These are phyloP conservation scores for Russula olivacea DNA, from an alignment of 768 basidiomycete species.

Conservation along the genomic window DNA sequence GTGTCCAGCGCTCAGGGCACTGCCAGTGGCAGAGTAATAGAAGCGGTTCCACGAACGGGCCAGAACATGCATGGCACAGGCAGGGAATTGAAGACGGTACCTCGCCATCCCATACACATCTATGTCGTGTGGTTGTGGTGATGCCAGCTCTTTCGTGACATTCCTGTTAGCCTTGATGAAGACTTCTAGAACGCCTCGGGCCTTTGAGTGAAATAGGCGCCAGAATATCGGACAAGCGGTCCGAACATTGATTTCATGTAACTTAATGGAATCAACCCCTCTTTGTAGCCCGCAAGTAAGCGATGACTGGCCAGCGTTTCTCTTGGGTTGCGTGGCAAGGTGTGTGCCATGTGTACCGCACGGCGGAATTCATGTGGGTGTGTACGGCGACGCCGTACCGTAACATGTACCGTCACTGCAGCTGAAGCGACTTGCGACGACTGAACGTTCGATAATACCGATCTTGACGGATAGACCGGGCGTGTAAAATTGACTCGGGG, in stretches of 20 bases:
- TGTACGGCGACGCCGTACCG: not conserved
- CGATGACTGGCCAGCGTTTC: not conserved
- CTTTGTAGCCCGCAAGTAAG: not conserved
- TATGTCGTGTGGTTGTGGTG: no score
- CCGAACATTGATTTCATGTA: not conserved
- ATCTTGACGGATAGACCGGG: slow-evolving; percentile 53
- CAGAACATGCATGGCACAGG: no score
- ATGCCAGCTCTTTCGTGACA: no score
- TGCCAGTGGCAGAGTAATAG: no score
- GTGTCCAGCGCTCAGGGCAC: no score
- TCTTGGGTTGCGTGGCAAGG: not conserved
- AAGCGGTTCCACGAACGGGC: no score
- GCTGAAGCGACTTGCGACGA: slow-evolving; percentile 66
- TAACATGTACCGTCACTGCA: slow-evolving; percentile 54
- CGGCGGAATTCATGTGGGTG: slow-evolving; percentile 59
- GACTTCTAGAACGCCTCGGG: not conserved
- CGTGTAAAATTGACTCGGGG: slow-evolving; percentile 28
- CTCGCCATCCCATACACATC: no score
- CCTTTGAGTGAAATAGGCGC: not conserved
- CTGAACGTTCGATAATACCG: slow-evolving; percentile 81
- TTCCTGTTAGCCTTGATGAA: no score
- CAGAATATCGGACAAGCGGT: not conserved
- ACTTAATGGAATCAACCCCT: no score
- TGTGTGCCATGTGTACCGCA: slow-evolving; percentile 4
- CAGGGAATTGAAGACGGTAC: no score